Evolutionary conservation across 225 moss, liverwort and hornwort species (phyloP).

Genomic region (Pseudoscleropodium purum): DNA sequence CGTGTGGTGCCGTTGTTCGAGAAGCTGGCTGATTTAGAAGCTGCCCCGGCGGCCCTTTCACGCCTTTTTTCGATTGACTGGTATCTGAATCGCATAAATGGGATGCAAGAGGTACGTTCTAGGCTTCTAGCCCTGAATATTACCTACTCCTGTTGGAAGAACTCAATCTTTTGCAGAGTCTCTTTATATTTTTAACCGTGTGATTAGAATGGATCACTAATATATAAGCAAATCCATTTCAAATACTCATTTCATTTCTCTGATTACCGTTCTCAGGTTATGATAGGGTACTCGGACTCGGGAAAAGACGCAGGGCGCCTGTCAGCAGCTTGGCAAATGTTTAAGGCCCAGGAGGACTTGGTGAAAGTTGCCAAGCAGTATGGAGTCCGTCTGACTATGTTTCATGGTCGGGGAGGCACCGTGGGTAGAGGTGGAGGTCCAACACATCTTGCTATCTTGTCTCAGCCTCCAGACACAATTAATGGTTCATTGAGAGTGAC

Average conservation of each 20-base stretch:
- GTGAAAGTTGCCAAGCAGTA: conserved; percentile 89
- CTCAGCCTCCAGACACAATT: conserved; percentile 95
- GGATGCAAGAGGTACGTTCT: conserved; percentile 77
- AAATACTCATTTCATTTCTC: not conserved
- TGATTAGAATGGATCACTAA: not conserved
- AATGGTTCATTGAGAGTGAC: conserved; percentile 95
- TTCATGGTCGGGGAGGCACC: conserved; percentile 94
- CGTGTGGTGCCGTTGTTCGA: conserved; percentile 96
- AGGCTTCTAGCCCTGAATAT: not conserved
- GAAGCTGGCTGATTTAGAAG: conserved; percentile 82
- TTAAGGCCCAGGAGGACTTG: conserved; percentile 90
- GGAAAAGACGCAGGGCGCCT: conserved; percentile 94
- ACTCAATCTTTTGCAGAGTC: not conserved
- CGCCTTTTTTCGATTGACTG: conserved; percentile 91
- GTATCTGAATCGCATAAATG: conserved; percentile 84
- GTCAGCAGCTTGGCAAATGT: conserved; percentile 98
- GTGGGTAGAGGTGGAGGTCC: conserved; percentile 96
- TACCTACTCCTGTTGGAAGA: not conserved
- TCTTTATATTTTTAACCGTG: not conserved
- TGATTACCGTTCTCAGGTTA: conserved; percentile 20
- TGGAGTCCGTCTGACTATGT: conserved; percentile 85
- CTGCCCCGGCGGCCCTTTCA: conserved; percentile 78
- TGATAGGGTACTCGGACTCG: conserved; percentile 98
- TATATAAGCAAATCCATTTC: not conserved
- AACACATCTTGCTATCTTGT: conserved; percentile 91